Percentiles rank a stretch among this genome's conserved stretches.
These are phyloP conservation scores for Lentinula raphanica DNA, from an alignment of 768 basidiomycete genomes.

Conservation along the genomic window DNA sequence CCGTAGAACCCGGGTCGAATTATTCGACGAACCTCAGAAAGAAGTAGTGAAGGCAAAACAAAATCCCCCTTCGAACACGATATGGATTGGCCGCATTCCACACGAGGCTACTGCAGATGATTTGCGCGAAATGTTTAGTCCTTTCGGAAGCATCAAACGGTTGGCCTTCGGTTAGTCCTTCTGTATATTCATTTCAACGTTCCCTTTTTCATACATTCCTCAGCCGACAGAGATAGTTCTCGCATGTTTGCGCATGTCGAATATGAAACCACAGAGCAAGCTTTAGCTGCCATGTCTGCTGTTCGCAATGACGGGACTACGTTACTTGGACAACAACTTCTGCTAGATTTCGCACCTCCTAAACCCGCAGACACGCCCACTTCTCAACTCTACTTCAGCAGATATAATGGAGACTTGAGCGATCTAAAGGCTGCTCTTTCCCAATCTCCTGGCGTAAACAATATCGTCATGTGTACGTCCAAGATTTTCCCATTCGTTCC, in stretches of 20 bases:
- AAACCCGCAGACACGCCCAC: neutral
- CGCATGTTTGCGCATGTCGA: neutral
- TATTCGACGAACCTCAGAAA: conserved; percentile 1
- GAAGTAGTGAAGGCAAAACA: neutral
- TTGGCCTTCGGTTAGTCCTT: neutral
- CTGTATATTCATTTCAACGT: neutral
- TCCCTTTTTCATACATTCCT: neutral
- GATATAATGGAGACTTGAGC: neutral
- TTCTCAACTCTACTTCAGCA: neutral
- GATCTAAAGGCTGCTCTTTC: neutral
- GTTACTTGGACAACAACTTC: neutral
- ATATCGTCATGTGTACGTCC: neutral
- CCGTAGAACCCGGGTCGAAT: neutral
- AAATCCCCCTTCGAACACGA: neutral
- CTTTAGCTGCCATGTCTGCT: neutral
- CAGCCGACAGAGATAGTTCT: neutral
- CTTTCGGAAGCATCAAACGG: neutral
- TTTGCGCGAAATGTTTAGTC: neutral
- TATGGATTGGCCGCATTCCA: neutral
- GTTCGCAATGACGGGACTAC: neutral
- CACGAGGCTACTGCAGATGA: neutral
- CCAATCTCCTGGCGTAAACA: neutral
- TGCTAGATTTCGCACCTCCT: neutral
- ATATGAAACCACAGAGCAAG: neutral
- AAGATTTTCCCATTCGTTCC: neutral